These are phyloP conservation scores for Trypanosoma congolense DNA, from an alignment of 208 protist genomes.

Conservation along the genomic window DNA sequence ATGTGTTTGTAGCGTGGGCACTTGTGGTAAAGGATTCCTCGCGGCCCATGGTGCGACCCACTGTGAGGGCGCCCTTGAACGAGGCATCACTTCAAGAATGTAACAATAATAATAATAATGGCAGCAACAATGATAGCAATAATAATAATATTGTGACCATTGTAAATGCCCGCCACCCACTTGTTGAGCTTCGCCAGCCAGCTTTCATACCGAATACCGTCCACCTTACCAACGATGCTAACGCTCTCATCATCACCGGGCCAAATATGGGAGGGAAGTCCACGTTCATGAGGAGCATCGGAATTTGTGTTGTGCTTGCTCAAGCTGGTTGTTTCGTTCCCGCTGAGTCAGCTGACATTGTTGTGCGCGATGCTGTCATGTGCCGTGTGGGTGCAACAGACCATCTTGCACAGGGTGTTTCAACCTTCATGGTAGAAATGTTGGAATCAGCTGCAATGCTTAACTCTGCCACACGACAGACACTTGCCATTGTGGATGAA, in stretches of 20 bases:
- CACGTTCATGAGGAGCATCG: slow-evolving; percentile 97
- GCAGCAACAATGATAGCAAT: not conserved
- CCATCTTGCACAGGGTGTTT: slow-evolving; percentile 90
- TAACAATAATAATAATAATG: slow-evolving; percentile 12
- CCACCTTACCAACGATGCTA: slow-evolving; percentile 69
- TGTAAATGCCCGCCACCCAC: slow-evolving; percentile 77
- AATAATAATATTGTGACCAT: slow-evolving; percentile 43
- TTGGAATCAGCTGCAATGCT: slow-evolving; percentile 97
- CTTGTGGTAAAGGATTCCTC: slow-evolving; percentile 83
- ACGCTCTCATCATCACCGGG: slow-evolving; percentile 87
- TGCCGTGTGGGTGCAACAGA: slow-evolving; percentile 99
- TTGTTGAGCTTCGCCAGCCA: slow-evolving; percentile 82
- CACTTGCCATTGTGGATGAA: slow-evolving; percentile 99
- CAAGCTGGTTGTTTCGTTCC: slow-evolving; percentile 99
- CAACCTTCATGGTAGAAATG: slow-evolving; percentile 99
- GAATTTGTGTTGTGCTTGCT: slow-evolving; percentile 95
- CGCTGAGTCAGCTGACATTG: slow-evolving; percentile 78
- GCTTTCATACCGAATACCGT: slow-evolving; percentile 78
- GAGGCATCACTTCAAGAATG: slow-evolving; percentile 9
- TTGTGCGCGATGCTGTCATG: slow-evolving; percentile 93
- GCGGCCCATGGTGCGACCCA: slow-evolving; percentile 88
- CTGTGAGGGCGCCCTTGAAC: slow-evolving; percentile 21
- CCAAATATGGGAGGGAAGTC: slow-evolving; percentile 99
- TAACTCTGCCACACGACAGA: slow-evolving; percentile 89
- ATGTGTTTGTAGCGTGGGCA: slow-evolving; percentile 92